Evolutionary conservation across 768 basidiomycete species (phyloP).

Genomic region (Boletus fagicola): DNA sequence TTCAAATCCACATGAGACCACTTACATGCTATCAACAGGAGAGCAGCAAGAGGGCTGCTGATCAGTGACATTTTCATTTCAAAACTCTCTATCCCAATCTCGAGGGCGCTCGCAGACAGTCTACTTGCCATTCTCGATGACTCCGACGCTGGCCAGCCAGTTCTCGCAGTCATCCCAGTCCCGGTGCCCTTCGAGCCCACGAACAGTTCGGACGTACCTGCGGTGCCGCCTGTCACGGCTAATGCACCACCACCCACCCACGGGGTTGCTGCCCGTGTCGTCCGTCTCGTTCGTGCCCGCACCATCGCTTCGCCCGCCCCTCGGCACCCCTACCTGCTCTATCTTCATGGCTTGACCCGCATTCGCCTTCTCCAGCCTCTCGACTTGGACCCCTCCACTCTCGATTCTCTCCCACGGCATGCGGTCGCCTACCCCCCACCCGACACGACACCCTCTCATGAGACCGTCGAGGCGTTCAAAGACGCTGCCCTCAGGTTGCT

Average conservation of each 20-base stretch:
- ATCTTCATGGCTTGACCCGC: constrained; percentile 69
- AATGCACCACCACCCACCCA: constrained; percentile 43
- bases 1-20: too few relatives aligned
- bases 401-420: constrained; percentile 37
- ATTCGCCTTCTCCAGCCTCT: constrained; percentile 51
- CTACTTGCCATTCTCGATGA: constrained; percentile 67
- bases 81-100: constrained; percentile 65
- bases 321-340: constrained; percentile 63
- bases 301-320: constrained; percentile 34
- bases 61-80: too few relatives aligned
- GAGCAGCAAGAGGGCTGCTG: too few relatives aligned
- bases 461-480: constrained; percentile 66
- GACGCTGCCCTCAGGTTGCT: constrained; percentile 62
- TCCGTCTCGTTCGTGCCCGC: constrained; percentile 65
- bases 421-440: constrained; percentile 47
- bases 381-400: constrained; percentile 27
- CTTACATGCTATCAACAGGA: too few relatives aligned
- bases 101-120: constrained; percentile 57
- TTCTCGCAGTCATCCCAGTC: constrained; percentile 66
- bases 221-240: neutral
- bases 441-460: constrained; percentile 45
- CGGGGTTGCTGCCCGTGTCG: constrained; percentile 70
- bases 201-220: constrained; percentile 6
- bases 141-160: constrained; percentile 58
- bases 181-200: constrained; percentile 25